A percentile compares a stretch with the other conserved stretches of the same genome.
phyloP scores from a whole-genome alignment of 768 basidiomycete species.

The Tulasnella sp. region DNA sequence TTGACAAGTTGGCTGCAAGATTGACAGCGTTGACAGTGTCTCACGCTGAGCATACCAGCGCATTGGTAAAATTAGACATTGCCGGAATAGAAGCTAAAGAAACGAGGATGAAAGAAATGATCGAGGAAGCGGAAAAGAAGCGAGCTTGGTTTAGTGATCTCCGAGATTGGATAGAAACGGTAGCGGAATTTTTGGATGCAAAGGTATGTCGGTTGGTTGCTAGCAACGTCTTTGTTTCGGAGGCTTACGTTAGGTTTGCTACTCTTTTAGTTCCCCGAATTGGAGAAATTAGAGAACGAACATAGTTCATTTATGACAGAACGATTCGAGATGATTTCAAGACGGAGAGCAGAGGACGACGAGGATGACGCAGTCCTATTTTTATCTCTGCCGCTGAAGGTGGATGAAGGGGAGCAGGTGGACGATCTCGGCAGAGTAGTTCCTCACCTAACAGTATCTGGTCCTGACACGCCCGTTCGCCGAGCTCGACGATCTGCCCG shows the following conservation, averaged over 20 bases:
- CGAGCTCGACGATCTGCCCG: conserved; percentile 50
- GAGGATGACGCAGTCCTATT: conserved; percentile 65
- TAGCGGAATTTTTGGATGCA: conserved; percentile 77
- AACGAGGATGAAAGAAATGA: conserved; percentile 59
- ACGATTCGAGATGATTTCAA: conserved; percentile 50
- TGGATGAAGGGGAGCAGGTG: conserved; percentile 31
- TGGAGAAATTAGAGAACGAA: conserved; percentile 69
- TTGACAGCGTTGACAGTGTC: conserved; percentile 51
- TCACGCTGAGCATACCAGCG: conserved; percentile 46
- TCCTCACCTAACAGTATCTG: conserved; percentile 26
- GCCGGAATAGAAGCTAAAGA: conserved; percentile 53
- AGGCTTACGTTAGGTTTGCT: background rate
- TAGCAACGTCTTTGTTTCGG: background rate
- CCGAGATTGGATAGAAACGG: conserved; percentile 65
- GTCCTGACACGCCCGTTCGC: conserved; percentile 35
- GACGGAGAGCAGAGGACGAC: conserved; percentile 62
- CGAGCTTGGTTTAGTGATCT: conserved; percentile 70
- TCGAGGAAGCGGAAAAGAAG: conserved; percentile 61
- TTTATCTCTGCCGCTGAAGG: conserved; percentile 39
- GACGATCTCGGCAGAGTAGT: conserved; percentile 52
- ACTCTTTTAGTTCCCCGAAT: conserved; percentile 48
- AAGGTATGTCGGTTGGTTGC: conserved; percentile 43
- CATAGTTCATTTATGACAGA: conserved; percentile 61
- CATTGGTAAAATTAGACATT: conserved; percentile 50
- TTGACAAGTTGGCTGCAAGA: conserved; percentile 47